Percentiles rank a stretch among this genome's conserved stretches.
phyloP scores from a whole-genome alignment of 2,329 filamentous ascomycete species.

The Neopestalotiopsis rosae region DNA sequence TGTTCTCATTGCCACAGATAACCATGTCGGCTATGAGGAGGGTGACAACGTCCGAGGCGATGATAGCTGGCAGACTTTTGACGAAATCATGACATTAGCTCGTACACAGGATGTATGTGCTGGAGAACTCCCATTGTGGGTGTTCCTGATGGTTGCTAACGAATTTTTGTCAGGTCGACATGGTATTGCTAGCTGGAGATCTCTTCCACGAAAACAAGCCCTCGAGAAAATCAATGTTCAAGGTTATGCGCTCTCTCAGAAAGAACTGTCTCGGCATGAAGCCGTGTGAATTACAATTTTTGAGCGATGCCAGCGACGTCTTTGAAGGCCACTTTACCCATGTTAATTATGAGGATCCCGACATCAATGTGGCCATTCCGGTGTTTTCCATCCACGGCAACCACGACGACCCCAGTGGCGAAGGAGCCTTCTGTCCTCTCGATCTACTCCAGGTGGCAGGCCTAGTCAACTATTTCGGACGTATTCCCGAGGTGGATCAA shows the following conservation, averaged over 20 bases:
- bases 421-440: slow-evolving; percentile 88
- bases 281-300: slow-evolving; percentile 91
- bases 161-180: slow-evolving; percentile 72
- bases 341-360: slow-evolving; percentile 96
- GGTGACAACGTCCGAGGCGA: slow-evolving; percentile 93
- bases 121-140: slow-evolving; percentile 1
- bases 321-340: slow-evolving; percentile 90
- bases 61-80: slow-evolving; percentile 95
- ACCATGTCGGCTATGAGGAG: slow-evolving; percentile 96
- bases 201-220: slow-evolving; percentile 99
- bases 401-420: slow-evolving; percentile 96
- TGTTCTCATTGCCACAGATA: slow-evolving; percentile 93
- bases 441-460: slow-evolving; percentile 92
- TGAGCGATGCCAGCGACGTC: slow-evolving; percentile 90
- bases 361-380: slow-evolving; percentile 96
- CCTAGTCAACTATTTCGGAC: slow-evolving; percentile 93
- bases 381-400: slow-evolving; percentile 99
- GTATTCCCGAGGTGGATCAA: slow-evolving; percentile 89
- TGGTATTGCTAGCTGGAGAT: slow-evolving; percentile 94
- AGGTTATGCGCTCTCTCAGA: slow-evolving; percentile 93
- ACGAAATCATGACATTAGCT: slow-evolving; percentile 91
- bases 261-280: slow-evolving; percentile 96
- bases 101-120: slow-evolving; percentile 74
- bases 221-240: slow-evolving; percentile 92
- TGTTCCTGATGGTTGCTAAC: slow-evolving; percentile 5